Conservation (phyloP, 2,329 filamentous ascomycete genomes). For the Cladophialophora carrionii region DNA sequence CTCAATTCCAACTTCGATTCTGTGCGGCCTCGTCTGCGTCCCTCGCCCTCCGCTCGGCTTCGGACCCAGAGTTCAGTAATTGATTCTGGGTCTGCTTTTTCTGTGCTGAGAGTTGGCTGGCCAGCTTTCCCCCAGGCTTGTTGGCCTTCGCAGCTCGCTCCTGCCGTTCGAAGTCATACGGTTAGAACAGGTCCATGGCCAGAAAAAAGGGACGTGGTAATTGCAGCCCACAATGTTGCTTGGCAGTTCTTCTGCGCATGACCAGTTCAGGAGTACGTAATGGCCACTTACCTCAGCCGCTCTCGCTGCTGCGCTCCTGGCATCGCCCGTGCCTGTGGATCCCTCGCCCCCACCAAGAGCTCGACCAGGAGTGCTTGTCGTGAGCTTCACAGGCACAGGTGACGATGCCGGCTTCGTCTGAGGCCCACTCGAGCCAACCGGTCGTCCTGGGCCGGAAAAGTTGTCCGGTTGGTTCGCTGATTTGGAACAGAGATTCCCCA, state of each 20-base stretch:
- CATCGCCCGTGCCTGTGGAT: slow-evolving; percentile 55
- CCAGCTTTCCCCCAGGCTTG: slow-evolving; percentile 67
- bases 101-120: slow-evolving; percentile 71
- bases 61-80: slow-evolving; percentile 69
- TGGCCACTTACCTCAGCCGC: slow-evolving; percentile 74
- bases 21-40: slow-evolving; percentile 61
- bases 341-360: slow-evolving; percentile 62
- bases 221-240: background rate
- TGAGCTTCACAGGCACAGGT: slow-evolving; percentile 52
- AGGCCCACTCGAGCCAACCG: slow-evolving; percentile 61
- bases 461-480: slow-evolving; percentile 61
- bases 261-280: background rate
- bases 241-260: background rate
- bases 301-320: slow-evolving; percentile 72
- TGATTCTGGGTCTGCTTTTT: slow-evolving; percentile 72
- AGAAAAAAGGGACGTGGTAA: background rate
- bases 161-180: slow-evolving; percentile 51
- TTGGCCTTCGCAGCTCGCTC: slow-evolving; percentile 65
- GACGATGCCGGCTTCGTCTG: slow-evolving; percentile 51
- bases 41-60: slow-evolving; percentile 65
- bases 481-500: slow-evolving; percentile 89
- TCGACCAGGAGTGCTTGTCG: slow-evolving; percentile 56
- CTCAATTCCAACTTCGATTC: slow-evolving; percentile 31
- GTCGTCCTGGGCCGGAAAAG: slow-evolving; percentile 73
- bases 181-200: background rate